phyloP scores from a whole-genome alignment of 129 eudicot genomes.

The Lactuca sativa region DNA sequence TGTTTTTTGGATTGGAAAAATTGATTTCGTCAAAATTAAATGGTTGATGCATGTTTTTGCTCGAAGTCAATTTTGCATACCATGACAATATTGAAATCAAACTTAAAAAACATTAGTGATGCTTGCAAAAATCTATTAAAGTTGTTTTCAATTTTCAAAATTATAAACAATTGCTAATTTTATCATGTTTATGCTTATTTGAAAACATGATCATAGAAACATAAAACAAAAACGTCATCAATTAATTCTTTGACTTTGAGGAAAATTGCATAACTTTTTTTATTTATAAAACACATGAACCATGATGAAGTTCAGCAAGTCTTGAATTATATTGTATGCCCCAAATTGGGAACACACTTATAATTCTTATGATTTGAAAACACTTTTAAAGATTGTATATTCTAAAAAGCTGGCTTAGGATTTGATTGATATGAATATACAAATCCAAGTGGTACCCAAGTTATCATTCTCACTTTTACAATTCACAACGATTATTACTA shows the following conservation, averaged over 20 bases:
- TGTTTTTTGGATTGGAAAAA: background rate
- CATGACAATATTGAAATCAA: background rate
- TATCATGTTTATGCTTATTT: background rate
- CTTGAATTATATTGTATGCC: constrained; percentile 16
- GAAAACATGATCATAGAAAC: constrained; percentile 2
- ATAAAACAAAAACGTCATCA: background rate
- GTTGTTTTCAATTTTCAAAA: background rate
- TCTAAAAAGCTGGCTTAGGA: constrained; percentile 25
- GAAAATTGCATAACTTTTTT: background rate
- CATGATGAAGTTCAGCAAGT: constrained; percentile 27
- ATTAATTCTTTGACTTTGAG: background rate
- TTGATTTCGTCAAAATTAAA: too few species aligned
- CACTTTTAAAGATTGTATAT: constrained; percentile 21
- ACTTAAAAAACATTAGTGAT: background rate
- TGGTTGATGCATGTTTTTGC: background rate
- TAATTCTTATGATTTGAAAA: constrained; percentile 22
- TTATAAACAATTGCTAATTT: background rate
- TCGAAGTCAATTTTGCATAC: background rate
- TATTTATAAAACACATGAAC: constrained; percentile 15
- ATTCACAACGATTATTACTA: background rate
- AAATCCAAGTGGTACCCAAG: constrained; percentile 28
- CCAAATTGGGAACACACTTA: constrained; percentile 25
- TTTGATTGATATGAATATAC: constrained; percentile 21
- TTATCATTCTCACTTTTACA: constrained; percentile 18
- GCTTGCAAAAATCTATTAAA: background rate